Evolutionary conservation across 257 asterid genomes (phyloP).

Genomic region (Nicotiana undulata): DNA sequence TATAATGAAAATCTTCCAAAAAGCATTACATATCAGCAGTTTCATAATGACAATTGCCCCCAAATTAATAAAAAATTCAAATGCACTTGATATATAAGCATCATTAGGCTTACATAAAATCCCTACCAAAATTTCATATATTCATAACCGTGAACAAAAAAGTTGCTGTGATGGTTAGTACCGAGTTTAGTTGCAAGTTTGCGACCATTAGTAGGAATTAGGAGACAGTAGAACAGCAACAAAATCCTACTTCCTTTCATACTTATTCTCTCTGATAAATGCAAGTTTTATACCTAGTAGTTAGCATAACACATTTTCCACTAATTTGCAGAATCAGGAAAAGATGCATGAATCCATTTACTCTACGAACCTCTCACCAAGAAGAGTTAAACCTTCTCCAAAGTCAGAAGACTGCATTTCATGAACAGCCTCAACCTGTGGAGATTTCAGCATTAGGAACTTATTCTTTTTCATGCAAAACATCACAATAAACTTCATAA

Average conservation of each 20-base stretch:
- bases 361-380: constrained; percentile 61
- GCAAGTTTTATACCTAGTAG: not conserved
- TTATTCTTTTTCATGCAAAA: not conserved
- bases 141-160: not conserved
- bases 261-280: not conserved
- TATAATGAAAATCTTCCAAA: not conserved
- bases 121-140: not conserved
- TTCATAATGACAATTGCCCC: not conserved
- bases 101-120: not conserved
- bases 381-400: constrained; percentile 94
- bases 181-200: not conserved
- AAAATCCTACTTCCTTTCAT: not conserved
- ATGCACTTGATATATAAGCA: not conserved
- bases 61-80: not conserved
- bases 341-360: not conserved
- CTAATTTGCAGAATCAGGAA: not conserved
- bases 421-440: constrained; percentile 61
- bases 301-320: not conserved
- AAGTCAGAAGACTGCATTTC: constrained; percentile 46
- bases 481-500: not conserved
- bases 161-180: not conserved
- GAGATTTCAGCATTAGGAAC: not conserved
- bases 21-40: not conserved
- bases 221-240: not conserved
- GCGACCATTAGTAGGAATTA: not conserved